Base-by-base conservation (phyloP, 1,139 yeast genomes). In the Sugiyamaella grinbergsii region DNA sequence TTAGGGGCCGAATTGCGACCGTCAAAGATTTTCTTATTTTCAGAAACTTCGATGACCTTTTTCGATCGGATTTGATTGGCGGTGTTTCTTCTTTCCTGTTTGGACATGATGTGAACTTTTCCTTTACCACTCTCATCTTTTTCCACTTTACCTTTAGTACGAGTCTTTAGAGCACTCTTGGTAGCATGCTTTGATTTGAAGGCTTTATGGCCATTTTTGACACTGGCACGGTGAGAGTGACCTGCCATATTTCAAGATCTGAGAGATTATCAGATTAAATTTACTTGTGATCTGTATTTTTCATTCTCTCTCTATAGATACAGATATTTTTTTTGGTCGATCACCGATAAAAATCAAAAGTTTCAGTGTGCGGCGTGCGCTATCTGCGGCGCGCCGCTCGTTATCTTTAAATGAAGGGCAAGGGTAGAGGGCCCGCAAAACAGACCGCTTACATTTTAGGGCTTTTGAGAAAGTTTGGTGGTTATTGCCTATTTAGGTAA, bases 181-280 rank as follows among this genome's bases (percentile, higher is more conserved):
- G 95, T 80, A 18, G 96, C 81, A 73, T 93, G 98, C 64, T 83
- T 85, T 5, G 95, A 82, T 67, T 93, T 93, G 77, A 89, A 93
- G 8, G 93, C 79, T 71, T 93, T 93, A 63, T 91, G 96, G 49
- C 82, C 83, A 67, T 83, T 84, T 70, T 89, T 91, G 51, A 86
- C 73, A 7, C 95, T 82, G 15, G 93, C 77, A 66, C 97, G 79
- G 66, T 91, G 97, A 15, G 62, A 54, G 22, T 60, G 59, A 24
- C 47, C 47, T n/a, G 47, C 47, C 47, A 43, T 26, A 32, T 34
- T 16, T 13, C n/a, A 10, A 18, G 42, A 8, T 19, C 42, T 24
- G 32, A 5, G 6, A 23, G 13, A 20, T 15, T 8, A 8, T 16
- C 2, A 22, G 20, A 5, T 5, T 10, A 10, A 13, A n/a, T 24